Base-by-base conservation (phyloP, 1,284 basidiomycete species). In the Mycena citricolor region DNA sequence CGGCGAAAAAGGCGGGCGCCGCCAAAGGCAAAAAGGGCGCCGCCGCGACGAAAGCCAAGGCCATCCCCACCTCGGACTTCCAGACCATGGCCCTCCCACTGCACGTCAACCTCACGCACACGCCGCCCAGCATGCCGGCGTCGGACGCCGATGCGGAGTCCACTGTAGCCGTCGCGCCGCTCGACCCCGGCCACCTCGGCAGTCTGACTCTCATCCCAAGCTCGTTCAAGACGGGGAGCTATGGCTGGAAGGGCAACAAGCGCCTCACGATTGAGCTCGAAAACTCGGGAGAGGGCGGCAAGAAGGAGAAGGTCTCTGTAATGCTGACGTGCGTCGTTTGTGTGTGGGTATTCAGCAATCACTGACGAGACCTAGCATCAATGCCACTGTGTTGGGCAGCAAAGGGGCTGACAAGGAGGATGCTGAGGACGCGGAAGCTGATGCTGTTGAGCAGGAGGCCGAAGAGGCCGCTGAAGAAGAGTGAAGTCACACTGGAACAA, bases 181-280 rank as follows among this genome's bases (percentile, higher is more conserved):
- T 61, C 8, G 86, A 88, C 61, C 69, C 77, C 29, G 84, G 83
- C 10, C 72, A 76, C 58, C 68, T 89, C 50, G 77, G 77, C n/a
- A 71, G 66, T 32, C 60, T 80, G 17, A 73, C 75, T 1, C 68
- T 88, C 12, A 52, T 73, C 3, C 77, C 86, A 1, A 73, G 64
- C 43, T 69, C 73, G 31, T 88, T 90, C 63, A 58, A 68, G 14
- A 87, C 86, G 1, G 85, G 86, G 13, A 86, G 83, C 58, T 87
- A 84, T 61, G 86, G 87, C 5, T 90, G 86, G 86, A 90, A 88
- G 59, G 86, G 83, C 5, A 77, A 64, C 60, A 84, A 83, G 62
- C 74, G 80, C 21, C 63, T 89, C 49, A 73, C 70, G 2, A 71
- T 90, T 38, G 83, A 86, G 57, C 59, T 90, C 12, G 68, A 73